Percentiles rank a stretch among this genome's conserved stretches.
Conservation (phyloP, 345 rosid species). For the Ceriops zippeliana region DNA sequence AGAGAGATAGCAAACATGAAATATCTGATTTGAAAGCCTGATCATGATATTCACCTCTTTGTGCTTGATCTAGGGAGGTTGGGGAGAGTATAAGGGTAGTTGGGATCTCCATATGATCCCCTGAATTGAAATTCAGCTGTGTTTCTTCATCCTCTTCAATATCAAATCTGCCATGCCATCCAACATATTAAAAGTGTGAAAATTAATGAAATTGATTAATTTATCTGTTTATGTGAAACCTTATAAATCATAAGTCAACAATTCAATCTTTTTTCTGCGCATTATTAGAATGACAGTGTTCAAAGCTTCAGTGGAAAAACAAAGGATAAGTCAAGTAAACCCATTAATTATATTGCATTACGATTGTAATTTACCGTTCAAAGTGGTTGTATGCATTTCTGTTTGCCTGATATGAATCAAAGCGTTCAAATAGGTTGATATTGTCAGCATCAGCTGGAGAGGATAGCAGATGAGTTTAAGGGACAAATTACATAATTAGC, state of each 20-base stretch:
- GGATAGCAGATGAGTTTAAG: slow-evolving; percentile 15
- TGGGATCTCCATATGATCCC: slow-evolving; percentile 48
- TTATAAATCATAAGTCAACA: neutral
- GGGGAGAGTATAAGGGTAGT: slow-evolving; percentile 48
- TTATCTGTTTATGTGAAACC: neutral
- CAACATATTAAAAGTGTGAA: neutral
- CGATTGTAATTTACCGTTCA: slow-evolving; percentile 48
- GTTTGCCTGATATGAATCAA: slow-evolving; percentile 49
- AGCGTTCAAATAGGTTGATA: slow-evolving; percentile 63
- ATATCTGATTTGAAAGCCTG: neutral
- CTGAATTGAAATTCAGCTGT: slow-evolving; percentile 45
- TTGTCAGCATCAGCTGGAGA: slow-evolving; percentile 63
- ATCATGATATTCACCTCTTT: slow-evolving; percentile 43
- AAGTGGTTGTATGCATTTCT: slow-evolving; percentile 46
- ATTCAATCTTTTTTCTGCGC: neutral
- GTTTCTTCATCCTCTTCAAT: slow-evolving; percentile 64
- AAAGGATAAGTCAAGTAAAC: neutral
- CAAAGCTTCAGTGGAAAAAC: neutral
- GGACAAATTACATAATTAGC: neutral
- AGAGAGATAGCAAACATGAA: neutral
- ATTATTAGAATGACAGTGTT: neutral
- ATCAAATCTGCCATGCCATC: slow-evolving; percentile 60
- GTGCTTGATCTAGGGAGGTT: slow-evolving; percentile 39
- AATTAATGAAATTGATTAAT: neutral
- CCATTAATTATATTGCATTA: neutral